phyloP scores from a whole-genome alignment of 2,329 filamentous ascomycete species.

The Ascochyta pisi region DNA sequence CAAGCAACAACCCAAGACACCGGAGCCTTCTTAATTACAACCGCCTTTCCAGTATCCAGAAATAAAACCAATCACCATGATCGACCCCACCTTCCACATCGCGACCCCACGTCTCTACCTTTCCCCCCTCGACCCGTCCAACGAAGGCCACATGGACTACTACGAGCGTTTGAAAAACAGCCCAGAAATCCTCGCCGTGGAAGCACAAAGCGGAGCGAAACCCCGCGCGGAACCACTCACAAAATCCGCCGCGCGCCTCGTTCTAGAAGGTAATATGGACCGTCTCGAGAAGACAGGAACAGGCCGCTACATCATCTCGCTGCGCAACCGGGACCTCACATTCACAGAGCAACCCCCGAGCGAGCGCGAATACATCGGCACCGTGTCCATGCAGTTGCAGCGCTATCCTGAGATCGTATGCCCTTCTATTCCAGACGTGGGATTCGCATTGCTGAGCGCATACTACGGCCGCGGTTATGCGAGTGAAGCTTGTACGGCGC shows the following conservation, averaged over 20 bases:
- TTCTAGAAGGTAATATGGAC: slow-evolving; percentile 13
- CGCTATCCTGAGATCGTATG: slow-evolving; percentile 22
- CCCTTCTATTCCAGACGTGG: slow-evolving; percentile 30
- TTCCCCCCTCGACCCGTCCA: slow-evolving; percentile 24
- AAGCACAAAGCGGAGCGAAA: neutral
- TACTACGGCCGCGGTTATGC: slow-evolving; percentile 31
- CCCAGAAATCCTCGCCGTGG: slow-evolving; percentile 7
- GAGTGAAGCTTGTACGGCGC: slow-evolving; percentile 23
- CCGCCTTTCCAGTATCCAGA: neutral
- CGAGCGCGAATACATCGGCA: slow-evolving; percentile 18
- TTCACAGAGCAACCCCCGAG: neutral
- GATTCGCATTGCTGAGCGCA: slow-evolving; percentile 21
- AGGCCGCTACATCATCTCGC: slow-evolving; percentile 37
- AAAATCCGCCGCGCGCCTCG: slow-evolving; percentile 21
- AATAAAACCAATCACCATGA: slow-evolving; percentile 38
- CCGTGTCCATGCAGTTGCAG: slow-evolving; percentile 33
- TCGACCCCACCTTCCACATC: slow-evolving; percentile 69
- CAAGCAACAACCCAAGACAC: no score
- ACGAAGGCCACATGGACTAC: slow-evolving; percentile 26
- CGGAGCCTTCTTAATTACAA: neutral
- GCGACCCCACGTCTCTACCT: slow-evolving; percentile 58
- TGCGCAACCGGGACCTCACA: slow-evolving; percentile 1
- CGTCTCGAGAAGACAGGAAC: slow-evolving; percentile 34
- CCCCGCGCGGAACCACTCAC: neutral
- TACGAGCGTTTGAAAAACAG: slow-evolving; percentile 15